Evolutionary conservation across 768 basidiomycete genomes (phyloP), one percentile per base, ranked within the genome.

Genomic region (Trametes gibbosa): DNA sequence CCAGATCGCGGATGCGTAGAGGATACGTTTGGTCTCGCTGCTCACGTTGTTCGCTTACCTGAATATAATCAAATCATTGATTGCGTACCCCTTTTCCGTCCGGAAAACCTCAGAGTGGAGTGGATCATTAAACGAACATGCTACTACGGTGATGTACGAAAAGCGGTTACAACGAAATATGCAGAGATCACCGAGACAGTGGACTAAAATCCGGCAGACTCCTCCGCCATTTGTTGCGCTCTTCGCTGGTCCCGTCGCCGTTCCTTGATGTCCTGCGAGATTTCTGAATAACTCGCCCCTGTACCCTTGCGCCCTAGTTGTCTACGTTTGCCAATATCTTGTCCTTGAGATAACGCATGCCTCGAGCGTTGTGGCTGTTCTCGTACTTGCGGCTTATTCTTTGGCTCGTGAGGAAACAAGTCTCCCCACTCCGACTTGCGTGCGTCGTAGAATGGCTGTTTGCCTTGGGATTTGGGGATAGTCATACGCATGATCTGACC

Each of bases 341-440:
- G 69, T 23, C 82, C 81, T 52, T 70, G 74, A 3, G 67, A 63
- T 2, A 68, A 61, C 21, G 59, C 68, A 17, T 67, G 67, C 14
- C 60, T 69, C 6, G 64, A 59, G 61, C 66, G 71, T 56, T 66
- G 69, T 43, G 76, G 74, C 65, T 81, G 77, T 66, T 77, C 75
- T 3, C 88, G 84, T 62, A 86, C 83, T 56, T 90, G 84, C 0
- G 89, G 85, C 6, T 77, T 68, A 68, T 90, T 92, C 73, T 94
- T 95, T 5, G 94, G 84, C 17, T 78, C 73, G 68, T 98, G 95
- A 21, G 97, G 97, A 74, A 98, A 98, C 23, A 92, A 78, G 70
- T 98, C 97, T 19, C 97, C 97, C 95, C 96, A 98, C 10, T 73
- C 74, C 0, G 91, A 86, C 75, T 98, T 98, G 35, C 95, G 86